Evolutionary conservation across 2,329 filamentous ascomycete genomes (phyloP).

Genomic region (Aspergillus piperis): DNA sequence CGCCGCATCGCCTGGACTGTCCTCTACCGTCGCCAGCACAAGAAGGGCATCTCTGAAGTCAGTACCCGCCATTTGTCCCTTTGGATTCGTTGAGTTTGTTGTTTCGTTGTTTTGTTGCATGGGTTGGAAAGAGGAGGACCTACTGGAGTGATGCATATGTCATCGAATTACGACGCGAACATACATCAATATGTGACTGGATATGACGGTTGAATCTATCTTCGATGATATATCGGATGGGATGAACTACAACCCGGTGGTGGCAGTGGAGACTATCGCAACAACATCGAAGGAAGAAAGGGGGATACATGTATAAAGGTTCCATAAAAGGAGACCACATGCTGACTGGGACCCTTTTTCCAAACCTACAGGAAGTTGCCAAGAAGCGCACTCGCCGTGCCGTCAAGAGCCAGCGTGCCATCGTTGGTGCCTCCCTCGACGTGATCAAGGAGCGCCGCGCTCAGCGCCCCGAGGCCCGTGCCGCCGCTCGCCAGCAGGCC

Average conservation of each 20-base stretch:
- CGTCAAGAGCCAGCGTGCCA: constrained; percentile 98
- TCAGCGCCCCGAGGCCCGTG: constrained; percentile 92
- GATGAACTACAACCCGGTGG: not conserved
- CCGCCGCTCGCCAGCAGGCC: constrained; percentile 82
- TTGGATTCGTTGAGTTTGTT: constrained; percentile 22
- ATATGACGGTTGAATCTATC: not conserved
- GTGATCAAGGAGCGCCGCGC: constrained; percentile 99
- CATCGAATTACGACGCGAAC: not conserved
- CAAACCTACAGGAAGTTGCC: constrained; percentile 80
- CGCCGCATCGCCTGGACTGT: constrained; percentile 98
- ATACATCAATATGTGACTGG: not conserved
- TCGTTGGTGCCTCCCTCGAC: constrained; percentile 98
- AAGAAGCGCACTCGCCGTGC: constrained; percentile 99
- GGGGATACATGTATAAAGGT: not conserved
- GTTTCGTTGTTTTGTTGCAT: constrained; percentile 20
- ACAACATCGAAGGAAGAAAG: too few species aligned
- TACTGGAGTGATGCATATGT: too few species aligned
- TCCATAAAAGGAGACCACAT: constrained; percentile 7
- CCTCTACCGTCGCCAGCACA: constrained; percentile 97
- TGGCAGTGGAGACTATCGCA: too few species aligned
- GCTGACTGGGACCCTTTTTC: constrained; percentile 32
- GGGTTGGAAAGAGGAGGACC: not conserved
- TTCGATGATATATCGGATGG: not conserved
- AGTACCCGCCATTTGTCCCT: constrained; percentile 45
- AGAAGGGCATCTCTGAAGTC: constrained; percentile 99